Percentiles rank a stretch among this genome's conserved stretches.
phyloP scores from a whole-genome alignment of 192 early-diverging fungal species.

The Pilaira anomala region DNA sequence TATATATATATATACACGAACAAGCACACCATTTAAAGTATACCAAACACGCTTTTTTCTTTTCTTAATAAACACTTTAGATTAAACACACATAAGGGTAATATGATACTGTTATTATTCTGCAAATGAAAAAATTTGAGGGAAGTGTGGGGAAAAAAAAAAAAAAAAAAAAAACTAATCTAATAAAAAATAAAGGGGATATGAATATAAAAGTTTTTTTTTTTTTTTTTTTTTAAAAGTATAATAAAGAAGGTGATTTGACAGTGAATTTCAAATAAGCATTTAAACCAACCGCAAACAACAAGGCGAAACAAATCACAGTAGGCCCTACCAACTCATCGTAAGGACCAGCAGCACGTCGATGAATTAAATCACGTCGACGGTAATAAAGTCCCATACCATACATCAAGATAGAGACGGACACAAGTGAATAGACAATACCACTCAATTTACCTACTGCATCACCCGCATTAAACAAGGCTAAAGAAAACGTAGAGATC shows the following conservation, averaged over 20 bases:
- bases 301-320: constrained; percentile 60
- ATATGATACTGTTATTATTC: not conserved
- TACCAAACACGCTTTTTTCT: not conserved
- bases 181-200: too few relatives aligned
- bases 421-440: constrained; percentile 66
- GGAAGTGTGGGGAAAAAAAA: too few relatives aligned
- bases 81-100: not conserved
- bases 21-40: too few relatives aligned
- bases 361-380: constrained; percentile 63
- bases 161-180: too few relatives aligned
- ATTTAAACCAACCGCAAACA: constrained; percentile 54
- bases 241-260: constrained; percentile 24
- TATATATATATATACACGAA: too few relatives aligned
- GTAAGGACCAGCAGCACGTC: constrained; percentile 54
- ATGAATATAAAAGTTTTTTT: too few relatives aligned
- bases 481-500: constrained; percentile 65
- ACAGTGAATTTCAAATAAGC: constrained; percentile 47
- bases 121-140: too few relatives aligned
- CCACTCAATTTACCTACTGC: constrained; percentile 62
- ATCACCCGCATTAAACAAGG: constrained; percentile 76
- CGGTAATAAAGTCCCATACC: constrained; percentile 67
- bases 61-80: not conserved
- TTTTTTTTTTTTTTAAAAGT: constrained; percentile 5
- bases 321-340: constrained; percentile 74
- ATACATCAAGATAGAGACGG: constrained; percentile 69